Base-by-base conservation (phyloP, 1,284 basidiomycete genomes). In the Cryptococcus maquisensis region DNA sequence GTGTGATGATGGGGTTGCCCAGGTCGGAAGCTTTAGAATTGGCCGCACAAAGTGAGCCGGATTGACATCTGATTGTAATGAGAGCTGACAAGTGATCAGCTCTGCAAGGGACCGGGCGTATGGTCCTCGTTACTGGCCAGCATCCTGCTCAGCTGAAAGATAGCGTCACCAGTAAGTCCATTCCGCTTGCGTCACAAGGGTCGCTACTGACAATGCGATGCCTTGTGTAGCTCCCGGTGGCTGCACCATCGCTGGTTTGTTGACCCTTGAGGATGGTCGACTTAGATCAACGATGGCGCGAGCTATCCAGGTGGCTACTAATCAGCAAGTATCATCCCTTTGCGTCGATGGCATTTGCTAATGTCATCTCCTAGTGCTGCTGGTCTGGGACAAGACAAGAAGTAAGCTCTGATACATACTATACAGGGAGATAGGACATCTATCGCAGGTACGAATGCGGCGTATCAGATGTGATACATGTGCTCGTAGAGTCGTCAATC, bases 1-100 rank as follows among this genome's bases (percentile, higher is more conserved):
- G 92, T 32, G 96, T 98, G 42, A 98, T 99, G 96, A 98, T 98
- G 96, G 96, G 96, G 26, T 79, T 99, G 45, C 96, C 96, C 3
- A 81, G 96, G 57, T 83, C 86, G 0, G 95, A 98, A 75, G 94
- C 96, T 4, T 76, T 98, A 38, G 96, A 98, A 72, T 78, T 98
- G 50, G 95, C 96, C 44, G 87, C 95, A 47, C 96, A 99, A 78
- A 94, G 93, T 95, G 74, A 70, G 85, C 77, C n/a, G n/a, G 32
- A 53, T 57, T 49, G 20, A 46, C 49, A 40, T 4, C 32, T 26
- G 54, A 24, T 20, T 16, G 13, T 32, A 9, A 24, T 6, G 26
- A 32, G 15, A 37, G 32, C 7, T 37, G 48, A 40, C 21, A 37
- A 24, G 15, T 54, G 26, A 32, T 32, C 24, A 97, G 94, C 93